Base-by-base conservation (phyloP, 1,139 yeast genomes). In the Pichia kudriavzevii region DNA sequence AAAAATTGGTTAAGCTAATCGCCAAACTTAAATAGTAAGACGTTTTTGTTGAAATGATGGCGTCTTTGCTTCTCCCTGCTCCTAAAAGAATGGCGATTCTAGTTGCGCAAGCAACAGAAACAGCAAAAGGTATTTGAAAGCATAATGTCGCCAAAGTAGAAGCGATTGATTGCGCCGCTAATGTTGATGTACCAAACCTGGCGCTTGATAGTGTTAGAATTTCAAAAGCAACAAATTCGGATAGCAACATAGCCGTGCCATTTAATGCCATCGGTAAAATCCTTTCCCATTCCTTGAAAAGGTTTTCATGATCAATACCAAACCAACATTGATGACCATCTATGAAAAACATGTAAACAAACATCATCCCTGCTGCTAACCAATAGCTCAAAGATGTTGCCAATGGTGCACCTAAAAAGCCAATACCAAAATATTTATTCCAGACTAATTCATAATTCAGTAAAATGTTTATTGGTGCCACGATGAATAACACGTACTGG, bases 221-320 rank as follows among this genome's bases (percentile, higher is more conserved):
- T 37, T 64, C 69, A 44, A 65, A 65, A 0, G 69, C 69, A 18
- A 64, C 43, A 43, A 63, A 64, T 38, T 65, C 70, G 3, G 68
- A 63, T 31, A 61, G 62, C 13, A 65, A 52, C 70, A 65, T 65
- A 29, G 63, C 49, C 11, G 63, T 61, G 8, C 69, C 70, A 5
- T 66, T 66, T 1, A 63, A 41, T 1, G 69, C 67, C 26, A 65
- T 45, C 2, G 53, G 48, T 13, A 35, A 21, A 24, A 31, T 31
- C 11, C 26, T 10, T 4, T 13, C n/a, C 38, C 38, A 29, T 57
- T 47, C 59, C 61, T 58, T 9, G 61, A 56, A 22, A 25, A 32
- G 28, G 1, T 50, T 43, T 27, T 35, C 43, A 18, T 57, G 24
- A 7, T 44, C 37, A 12, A 60, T 46, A 9, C 60, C 61, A 17